These are phyloP conservation scores for Mortierella sp. DNA, from an alignment of 371 early-diverging fungal species.

Conservation along the genomic window DNA sequence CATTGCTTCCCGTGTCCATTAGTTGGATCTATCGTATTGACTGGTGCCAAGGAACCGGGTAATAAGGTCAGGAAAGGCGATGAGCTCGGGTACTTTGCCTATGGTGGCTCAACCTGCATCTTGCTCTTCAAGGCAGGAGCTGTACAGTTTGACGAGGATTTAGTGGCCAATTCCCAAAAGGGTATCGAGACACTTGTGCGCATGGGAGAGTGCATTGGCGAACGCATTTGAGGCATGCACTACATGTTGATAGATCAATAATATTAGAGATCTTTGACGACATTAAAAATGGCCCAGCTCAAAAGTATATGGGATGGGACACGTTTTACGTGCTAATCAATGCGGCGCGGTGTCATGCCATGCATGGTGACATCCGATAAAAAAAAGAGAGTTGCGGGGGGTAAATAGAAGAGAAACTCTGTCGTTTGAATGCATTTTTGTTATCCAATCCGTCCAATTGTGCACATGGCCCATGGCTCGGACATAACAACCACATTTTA, in stretches of 20 bases:
- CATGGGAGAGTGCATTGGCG: slow-evolving; percentile 61
- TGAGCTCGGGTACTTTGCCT: slow-evolving; percentile 79
- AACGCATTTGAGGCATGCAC: background rate
- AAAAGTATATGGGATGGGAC: no score
- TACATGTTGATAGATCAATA: background rate
- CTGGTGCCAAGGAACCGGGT: slow-evolving; percentile 56
- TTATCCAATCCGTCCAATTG: background rate
- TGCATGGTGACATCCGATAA: background rate
- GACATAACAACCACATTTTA: background rate
- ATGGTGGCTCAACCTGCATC: slow-evolving; percentile 76
- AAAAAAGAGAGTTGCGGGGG: background rate
- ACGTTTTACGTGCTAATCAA: no score
- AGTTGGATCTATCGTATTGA: slow-evolving; percentile 64
- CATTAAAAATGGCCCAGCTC: no score
- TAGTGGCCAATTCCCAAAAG: slow-evolving; percentile 64
- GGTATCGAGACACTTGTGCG: slow-evolving; percentile 68
- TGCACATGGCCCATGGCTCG: background rate
- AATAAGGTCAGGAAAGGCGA: slow-evolving; percentile 62
- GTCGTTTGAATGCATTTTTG: background rate
- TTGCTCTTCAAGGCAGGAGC: slow-evolving; percentile 69
- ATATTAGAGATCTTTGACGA: background rate
- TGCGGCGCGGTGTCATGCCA: background rate
- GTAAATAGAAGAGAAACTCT: background rate
- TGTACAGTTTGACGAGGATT: slow-evolving; percentile 72
- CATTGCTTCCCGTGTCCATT: background rate